Conservation (phyloP, 148 eudicot species). For the Heliosperma pusillum region DNA sequence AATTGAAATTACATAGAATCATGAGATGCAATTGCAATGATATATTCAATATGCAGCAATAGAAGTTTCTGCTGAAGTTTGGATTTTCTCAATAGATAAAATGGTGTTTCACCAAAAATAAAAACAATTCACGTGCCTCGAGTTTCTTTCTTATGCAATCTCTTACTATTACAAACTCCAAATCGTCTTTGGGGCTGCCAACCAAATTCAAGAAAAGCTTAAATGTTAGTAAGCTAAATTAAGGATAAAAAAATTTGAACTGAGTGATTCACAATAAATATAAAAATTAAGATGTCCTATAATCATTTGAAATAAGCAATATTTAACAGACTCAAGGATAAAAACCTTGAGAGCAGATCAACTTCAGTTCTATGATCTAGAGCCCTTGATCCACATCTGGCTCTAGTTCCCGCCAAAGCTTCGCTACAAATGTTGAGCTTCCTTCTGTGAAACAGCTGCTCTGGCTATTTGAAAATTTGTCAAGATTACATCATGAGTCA, state of each 20-base stretch:
- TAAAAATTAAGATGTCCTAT: not conserved
- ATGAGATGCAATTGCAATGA: not conserved
- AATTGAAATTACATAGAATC: not conserved
- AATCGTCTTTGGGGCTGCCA: constrained; percentile 76
- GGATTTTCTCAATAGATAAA: not conserved
- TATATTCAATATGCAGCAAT: not conserved
- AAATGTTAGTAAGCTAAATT: constrained; percentile 7
- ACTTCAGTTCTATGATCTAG: constrained; percentile 68
- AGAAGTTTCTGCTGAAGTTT: not conserved
- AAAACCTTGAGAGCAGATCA: constrained; percentile 85
- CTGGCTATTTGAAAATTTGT: constrained; percentile 60
- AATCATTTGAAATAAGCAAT: not conserved
- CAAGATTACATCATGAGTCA: constrained; percentile 15
- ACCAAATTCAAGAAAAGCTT: constrained; percentile 14
- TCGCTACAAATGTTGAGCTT: constrained; percentile 70
- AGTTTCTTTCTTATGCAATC: constrained; percentile 81
- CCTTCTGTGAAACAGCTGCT: constrained; percentile 78
- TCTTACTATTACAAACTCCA: constrained; percentile 83
- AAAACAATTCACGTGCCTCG: constrained; percentile 49
- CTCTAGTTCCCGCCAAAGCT: constrained; percentile 96
- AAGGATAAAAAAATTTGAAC: not conserved
- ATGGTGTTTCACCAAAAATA: not conserved
- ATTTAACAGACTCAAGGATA: not conserved
- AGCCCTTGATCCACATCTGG: constrained; percentile 62
- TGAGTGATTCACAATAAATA: not conserved